Conservation (phyloP, 2,329 filamentous ascomycete species). For the Beauveria asiatica region DNA sequence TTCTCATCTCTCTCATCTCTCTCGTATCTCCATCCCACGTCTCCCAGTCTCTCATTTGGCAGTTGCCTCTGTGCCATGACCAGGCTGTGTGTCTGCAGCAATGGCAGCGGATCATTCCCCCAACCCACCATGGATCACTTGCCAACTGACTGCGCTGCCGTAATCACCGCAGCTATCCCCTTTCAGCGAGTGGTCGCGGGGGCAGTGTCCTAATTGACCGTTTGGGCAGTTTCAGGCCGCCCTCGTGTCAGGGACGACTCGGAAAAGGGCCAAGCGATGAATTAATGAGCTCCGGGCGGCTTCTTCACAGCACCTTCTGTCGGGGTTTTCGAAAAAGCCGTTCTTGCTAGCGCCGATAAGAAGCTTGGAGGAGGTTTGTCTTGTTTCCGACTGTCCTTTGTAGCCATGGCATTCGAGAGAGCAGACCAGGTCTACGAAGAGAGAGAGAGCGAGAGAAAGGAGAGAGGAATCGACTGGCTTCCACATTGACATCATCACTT, state of each 20-base stretch:
- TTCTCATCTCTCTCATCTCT: background rate
- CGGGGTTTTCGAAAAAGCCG: background rate
- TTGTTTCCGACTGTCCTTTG: background rate
- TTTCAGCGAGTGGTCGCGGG: background rate
- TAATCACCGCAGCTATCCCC: background rate
- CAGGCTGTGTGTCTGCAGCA: too few species aligned
- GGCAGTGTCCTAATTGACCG: background rate
- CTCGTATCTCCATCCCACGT: background rate
- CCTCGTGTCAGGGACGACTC: background rate
- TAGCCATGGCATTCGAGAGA: background rate
- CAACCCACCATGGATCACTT: too few species aligned
- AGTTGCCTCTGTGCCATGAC: background rate
- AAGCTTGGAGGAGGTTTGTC: too few species aligned
- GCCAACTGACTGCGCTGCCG: too few species aligned
- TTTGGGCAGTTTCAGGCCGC: background rate
- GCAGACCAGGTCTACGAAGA: too few species aligned
- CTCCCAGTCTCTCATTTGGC: background rate
- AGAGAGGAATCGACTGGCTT: background rate
- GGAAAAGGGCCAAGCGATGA: background rate
- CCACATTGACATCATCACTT: background rate
- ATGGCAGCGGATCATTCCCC: too few species aligned
- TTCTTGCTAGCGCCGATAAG: background rate
- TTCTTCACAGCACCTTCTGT: background rate
- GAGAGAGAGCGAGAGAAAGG: background rate
- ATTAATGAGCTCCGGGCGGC: background rate